Percentiles rank a stretch among this genome's conserved stretches.
phyloP scores from a whole-genome alignment of 108 stramenopile species.

The Fragilariopsis cylindrus region DNA sequence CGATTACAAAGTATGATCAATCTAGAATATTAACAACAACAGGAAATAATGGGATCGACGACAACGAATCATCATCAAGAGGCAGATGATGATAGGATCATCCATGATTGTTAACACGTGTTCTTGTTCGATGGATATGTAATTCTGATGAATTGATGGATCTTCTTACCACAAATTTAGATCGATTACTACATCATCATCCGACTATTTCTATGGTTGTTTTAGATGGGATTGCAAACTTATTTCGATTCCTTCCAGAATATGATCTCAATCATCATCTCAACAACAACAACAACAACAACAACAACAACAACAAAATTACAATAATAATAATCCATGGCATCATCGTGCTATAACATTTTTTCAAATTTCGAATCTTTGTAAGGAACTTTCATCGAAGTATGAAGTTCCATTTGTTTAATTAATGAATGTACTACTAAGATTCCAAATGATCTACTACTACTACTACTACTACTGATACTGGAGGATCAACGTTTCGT shows the following conservation, averaged over 20 bases:
- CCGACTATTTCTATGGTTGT: constrained; percentile 40
- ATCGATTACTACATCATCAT: constrained; percentile 18
- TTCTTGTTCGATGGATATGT: constrained; percentile 31
- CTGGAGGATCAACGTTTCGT: not conserved
- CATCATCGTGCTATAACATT: constrained; percentile 38
- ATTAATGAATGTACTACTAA: constrained; percentile 65
- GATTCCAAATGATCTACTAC: not conserved
- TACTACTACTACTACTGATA: not conserved
- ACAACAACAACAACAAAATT: not conserved
- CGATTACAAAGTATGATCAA: constrained; percentile 27
- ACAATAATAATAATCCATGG: constrained; percentile 1
- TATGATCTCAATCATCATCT: not conserved
- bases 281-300: constrained; percentile 18
- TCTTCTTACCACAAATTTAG: constrained; percentile 4
- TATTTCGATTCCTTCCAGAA: constrained; percentile 49
- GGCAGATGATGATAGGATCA: constrained; percentile 6
- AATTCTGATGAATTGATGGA: constrained; percentile 35
- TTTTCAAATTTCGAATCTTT: constrained; percentile 44
- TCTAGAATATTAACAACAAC: constrained; percentile 1
- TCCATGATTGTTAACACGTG: constrained; percentile 14
- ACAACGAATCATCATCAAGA: constrained; percentile 10
- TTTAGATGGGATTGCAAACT: constrained; percentile 65
- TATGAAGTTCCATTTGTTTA: constrained; percentile 58
- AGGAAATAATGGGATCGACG: not conserved
- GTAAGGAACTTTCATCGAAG: constrained; percentile 45